phyloP scores from a whole-genome alignment of 2,329 filamentous ascomycete species.

The Pseudocercospora ulei region DNA sequence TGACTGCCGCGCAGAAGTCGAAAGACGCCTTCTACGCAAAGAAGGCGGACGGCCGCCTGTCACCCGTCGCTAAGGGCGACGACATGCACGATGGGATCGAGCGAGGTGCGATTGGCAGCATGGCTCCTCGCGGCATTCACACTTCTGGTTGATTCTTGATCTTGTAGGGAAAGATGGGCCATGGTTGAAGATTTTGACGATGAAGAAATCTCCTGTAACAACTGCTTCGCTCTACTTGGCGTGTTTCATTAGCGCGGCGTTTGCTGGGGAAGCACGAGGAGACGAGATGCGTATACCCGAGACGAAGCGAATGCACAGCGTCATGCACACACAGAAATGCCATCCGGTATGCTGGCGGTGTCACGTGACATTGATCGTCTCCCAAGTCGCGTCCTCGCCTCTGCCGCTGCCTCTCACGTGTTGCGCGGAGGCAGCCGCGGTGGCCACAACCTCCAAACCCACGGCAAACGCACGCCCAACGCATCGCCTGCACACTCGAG shows the following conservation, averaged over 20 bases:
- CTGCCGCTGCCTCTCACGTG: constrained; percentile 4
- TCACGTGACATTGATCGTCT: too few species aligned
- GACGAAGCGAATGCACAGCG: constrained; percentile 2
- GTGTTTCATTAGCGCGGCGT: constrained; percentile 7
- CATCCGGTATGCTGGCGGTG: background rate
- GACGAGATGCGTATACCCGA: constrained; percentile 8
- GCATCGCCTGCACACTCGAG: background rate
- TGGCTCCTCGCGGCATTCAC: constrained; percentile 19
- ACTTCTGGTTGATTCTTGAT: constrained; percentile 20
- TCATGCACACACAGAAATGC: constrained; percentile 3
- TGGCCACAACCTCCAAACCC: constrained; percentile 1
- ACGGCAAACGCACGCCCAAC: constrained; percentile 6
- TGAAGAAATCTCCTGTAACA: constrained; percentile 5
- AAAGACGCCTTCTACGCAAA: constrained; percentile 54
- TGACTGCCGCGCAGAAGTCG: constrained; percentile 59
- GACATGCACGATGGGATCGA: constrained; percentile 17
- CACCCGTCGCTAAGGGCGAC: constrained; percentile 19
- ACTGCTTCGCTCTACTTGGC: constrained; percentile 2
- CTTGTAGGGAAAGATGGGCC: background rate
- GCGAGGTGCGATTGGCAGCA: constrained; percentile 10
- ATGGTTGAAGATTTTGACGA: constrained; percentile 4
- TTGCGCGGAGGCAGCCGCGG: constrained; percentile 2
- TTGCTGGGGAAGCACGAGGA: constrained; percentile 3
- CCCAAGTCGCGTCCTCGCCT: too few species aligned
- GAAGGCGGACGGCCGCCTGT: constrained; percentile 21